A percentile compares a stretch with the other conserved stretches of the same genome.
Evolutionary conservation across 2,329 filamentous ascomycete species (phyloP).

Genomic region (Hypoxylon sp.): DNA sequence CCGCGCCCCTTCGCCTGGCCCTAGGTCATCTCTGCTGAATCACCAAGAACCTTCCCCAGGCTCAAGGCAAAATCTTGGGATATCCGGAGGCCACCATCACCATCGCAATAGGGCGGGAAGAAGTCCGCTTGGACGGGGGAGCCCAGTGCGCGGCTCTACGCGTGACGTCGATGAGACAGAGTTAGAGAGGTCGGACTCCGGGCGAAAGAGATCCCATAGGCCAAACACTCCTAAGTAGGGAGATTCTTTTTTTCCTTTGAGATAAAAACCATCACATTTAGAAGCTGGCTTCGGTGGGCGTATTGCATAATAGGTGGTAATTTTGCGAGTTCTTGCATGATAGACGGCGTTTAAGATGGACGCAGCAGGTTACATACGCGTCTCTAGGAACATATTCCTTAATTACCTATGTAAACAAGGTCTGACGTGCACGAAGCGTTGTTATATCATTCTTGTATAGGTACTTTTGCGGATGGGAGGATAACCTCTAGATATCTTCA

Average conservation of each 20-base stretch:
- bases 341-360: constrained; percentile 27
- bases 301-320: constrained; percentile 22
- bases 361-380: constrained; percentile 11
- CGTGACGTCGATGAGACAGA: constrained; percentile 54
- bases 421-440: neutral
- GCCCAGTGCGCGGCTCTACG: constrained; percentile 53
- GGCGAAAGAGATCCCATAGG: constrained; percentile 16
- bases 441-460: constrained; percentile 7
- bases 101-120: constrained; percentile 52
- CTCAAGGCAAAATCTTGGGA: constrained; percentile 42
- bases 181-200: constrained; percentile 47
- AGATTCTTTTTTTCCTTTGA: neutral
- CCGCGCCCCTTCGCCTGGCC: constrained; percentile 40
- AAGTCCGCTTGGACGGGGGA: constrained; percentile 58
- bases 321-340: constrained; percentile 29
- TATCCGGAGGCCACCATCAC: constrained; percentile 48
- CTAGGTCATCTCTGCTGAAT: constrained; percentile 29
- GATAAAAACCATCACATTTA: constrained; percentile 25
- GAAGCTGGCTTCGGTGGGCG: constrained; percentile 16
- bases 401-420: constrained; percentile 17
- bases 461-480: neutral
- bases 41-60: constrained; percentile 35
- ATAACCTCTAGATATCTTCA: neutral
- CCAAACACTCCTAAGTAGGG: constrained; percentile 26
- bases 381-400: constrained; percentile 29